A percentile compares a stretch with the other conserved stretches of the same genome.
These are phyloP conservation scores for Stagonosporopsis vannaccii DNA, from an alignment of 2,329 filamentous ascomycete genomes.

Conservation along the genomic window DNA sequence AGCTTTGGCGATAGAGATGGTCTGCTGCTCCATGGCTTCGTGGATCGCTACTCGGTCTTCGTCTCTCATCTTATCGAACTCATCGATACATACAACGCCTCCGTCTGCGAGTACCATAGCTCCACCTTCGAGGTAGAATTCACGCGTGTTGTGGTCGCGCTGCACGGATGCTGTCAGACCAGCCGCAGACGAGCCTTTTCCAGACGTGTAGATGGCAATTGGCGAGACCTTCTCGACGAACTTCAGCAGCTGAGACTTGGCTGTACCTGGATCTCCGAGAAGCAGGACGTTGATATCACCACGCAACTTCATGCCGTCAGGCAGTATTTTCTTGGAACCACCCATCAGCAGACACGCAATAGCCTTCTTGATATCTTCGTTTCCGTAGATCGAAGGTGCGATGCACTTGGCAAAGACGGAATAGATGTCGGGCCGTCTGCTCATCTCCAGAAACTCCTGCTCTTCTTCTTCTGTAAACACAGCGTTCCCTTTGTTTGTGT, in stretches of 20 bases:
- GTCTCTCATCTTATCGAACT: conserved; percentile 99
- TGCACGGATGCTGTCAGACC: conserved; percentile 98
- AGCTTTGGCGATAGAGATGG: conserved; percentile 97
- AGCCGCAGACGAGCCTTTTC: conserved; percentile 95
- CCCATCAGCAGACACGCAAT: conserved; percentile 93
- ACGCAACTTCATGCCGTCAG: conserved; percentile 96
- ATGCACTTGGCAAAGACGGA: conserved; percentile 89
- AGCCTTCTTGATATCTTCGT: conserved; percentile 94
- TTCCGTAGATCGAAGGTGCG: conserved; percentile 96
- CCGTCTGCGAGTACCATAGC: conserved; percentile 98
- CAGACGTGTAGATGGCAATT: conserved; percentile 98
- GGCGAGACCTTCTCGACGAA: conserved; percentile 97
- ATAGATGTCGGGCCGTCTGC: conserved; percentile 90
- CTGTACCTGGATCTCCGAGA: conserved; percentile 95
- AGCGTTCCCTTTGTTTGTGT: conserved; percentile 83
- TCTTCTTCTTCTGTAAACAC: conserved; percentile 95
- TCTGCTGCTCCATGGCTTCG: conserved; percentile 99
- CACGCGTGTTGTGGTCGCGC: conserved; percentile 85
- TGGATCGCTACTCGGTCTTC: conserved; percentile 98
- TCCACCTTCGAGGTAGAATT: conserved; percentile 97
- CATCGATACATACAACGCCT: conserved; percentile 97
- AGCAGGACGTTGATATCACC: conserved; percentile 98
- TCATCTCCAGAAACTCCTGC: conserved; percentile 93
- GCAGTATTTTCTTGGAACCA: conserved; percentile 96
- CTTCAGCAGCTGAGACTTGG: conserved; percentile 95